Conservation (phyloP, 345 rosid genomes). For the Eucalyptus polybractea region DNA sequence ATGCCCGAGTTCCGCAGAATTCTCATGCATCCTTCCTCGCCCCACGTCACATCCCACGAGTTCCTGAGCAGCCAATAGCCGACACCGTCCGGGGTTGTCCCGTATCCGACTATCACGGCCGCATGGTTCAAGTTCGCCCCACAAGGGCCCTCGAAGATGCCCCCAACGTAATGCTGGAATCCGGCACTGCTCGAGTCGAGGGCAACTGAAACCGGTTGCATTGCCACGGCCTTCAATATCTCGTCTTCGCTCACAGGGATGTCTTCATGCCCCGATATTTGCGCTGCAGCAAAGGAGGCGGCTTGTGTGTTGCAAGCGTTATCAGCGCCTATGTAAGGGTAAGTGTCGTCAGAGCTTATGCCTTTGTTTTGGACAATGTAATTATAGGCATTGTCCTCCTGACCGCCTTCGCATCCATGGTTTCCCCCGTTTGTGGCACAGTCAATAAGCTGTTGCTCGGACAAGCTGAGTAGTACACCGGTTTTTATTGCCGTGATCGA, state of each 20-base stretch:
- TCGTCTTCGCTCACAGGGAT: constrained; percentile 32
- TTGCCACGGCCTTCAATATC: constrained; percentile 37
- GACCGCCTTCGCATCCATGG: constrained; percentile 34
- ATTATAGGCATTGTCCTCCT: constrained; percentile 12
- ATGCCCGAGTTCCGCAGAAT: constrained; percentile 17
- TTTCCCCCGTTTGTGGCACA: constrained; percentile 16
- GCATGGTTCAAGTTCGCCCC: constrained; percentile 21
- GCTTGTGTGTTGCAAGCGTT: constrained; percentile 3
- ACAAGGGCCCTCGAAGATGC: constrained; percentile 20
- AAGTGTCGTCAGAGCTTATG: constrained; percentile 10
- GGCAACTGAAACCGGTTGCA: constrained; percentile 48
- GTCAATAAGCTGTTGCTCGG: constrained; percentile 55
- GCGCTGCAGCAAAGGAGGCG: neutral
- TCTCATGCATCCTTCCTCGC: constrained; percentile 38
- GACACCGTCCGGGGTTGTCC: constrained; percentile 4
- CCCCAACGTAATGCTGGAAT: constrained; percentile 16
- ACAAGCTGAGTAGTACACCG: constrained; percentile 15
- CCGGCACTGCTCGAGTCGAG: constrained; percentile 3
- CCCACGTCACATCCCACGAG: constrained; percentile 48
- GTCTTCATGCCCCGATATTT: constrained; percentile 26
- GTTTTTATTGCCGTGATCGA: constrained; percentile 19
- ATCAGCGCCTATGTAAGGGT: constrained; percentile 5
- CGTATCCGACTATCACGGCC: constrained; percentile 33
- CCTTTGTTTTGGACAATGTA: constrained; percentile 15
- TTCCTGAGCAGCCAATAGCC: constrained; percentile 44